Conservation (phyloP, 192 early-diverging fungal genomes). For the Gamsiella multidivaricata region DNA sequence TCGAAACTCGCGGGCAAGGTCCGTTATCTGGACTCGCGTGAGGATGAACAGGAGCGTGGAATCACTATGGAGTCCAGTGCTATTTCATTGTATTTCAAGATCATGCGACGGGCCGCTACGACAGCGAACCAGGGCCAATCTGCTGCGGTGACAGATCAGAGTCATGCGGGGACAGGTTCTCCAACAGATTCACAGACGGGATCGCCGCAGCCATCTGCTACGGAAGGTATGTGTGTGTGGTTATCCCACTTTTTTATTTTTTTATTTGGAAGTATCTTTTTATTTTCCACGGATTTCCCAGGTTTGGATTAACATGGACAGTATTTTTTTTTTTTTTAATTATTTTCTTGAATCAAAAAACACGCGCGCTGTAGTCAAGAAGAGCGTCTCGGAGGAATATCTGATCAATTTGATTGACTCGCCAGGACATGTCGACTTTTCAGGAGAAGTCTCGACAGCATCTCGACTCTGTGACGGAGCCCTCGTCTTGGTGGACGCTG, state of each 20-base stretch:
- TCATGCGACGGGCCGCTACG: constrained; percentile 59
- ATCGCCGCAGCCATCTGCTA: not conserved
- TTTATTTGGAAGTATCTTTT: not conserved
- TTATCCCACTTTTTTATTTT: not conserved
- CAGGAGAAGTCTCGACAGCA: constrained; percentile 98
- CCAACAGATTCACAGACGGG: not conserved
- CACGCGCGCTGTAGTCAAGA: too few species aligned
- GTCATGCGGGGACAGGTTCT: constrained; percentile 6
- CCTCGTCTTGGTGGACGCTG: constrained; percentile 94
- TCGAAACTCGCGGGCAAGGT: constrained; percentile 95
- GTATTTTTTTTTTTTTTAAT: not conserved
- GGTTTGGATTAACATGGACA: too few species aligned
- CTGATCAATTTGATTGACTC: constrained; percentile 98
- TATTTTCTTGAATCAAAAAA: too few species aligned
- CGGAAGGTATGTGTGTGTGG: constrained; percentile 8
- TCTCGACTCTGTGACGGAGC: constrained; percentile 96
- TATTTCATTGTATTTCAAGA: constrained; percentile 92
- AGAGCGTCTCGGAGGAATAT: constrained; percentile 69
- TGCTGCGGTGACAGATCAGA: constrained; percentile 29
- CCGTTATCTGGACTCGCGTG: constrained; percentile 94
- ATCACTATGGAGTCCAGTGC: constrained; percentile 99
- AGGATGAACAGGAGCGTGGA: constrained; percentile 98
- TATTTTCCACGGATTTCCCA: not conserved
- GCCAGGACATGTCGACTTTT: constrained; percentile 98
- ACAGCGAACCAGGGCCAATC: too few species aligned